Base-by-base conservation (phyloP, 1,139 yeast species). In the Suhomyces coccinellae region DNA sequence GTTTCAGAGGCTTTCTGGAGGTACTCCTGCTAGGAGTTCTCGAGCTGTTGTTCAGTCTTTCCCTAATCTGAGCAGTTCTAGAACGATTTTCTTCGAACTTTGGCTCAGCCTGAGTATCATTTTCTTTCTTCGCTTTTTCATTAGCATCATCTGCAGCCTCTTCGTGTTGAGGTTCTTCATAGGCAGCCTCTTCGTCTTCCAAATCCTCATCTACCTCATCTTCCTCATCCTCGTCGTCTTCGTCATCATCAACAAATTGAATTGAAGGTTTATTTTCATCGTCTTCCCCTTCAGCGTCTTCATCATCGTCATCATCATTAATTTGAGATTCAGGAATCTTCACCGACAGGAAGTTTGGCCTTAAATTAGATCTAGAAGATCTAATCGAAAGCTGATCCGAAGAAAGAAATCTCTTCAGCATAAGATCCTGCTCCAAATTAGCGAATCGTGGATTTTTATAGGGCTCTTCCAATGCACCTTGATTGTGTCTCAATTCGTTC, bases 311-410 rank as follows among this genome's bases (percentile, higher is more conserved):
- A 43, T 83, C 38, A 46, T 83, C 89, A 38, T 83, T 67, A 1
- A 87, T 77, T 52, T 77, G 81, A 0, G 96, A 82, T 46, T 81
- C 78, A 1, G 96, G 96, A 43, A 87, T 78, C 39, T 89, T 85
- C 41, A 82, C 83, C 1, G 96, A 87, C 34, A 88, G 80, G 58
- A 89, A 89, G 44, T 84, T 83, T 0, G 96, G 95, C 40, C 81
- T 73, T 58, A 62, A 70, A 61, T 63, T 71, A 40, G 70, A 67
- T 49, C 57, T 58, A 2, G 68, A 63, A 4, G 73, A 71, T 48
- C 62, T 62, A 32, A 59, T 58, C 4, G 77, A 71, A 13, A 63
- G 44, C 16, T 55, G 62, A 43, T 63, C 69, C 0, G 38, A 33
- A 6, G 51, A 43, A 12, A 30, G 40, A n/a, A 33, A 29, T 33